Conservation (phyloP, 164 flowering plant genomes). For the Stephania japonica region DNA sequence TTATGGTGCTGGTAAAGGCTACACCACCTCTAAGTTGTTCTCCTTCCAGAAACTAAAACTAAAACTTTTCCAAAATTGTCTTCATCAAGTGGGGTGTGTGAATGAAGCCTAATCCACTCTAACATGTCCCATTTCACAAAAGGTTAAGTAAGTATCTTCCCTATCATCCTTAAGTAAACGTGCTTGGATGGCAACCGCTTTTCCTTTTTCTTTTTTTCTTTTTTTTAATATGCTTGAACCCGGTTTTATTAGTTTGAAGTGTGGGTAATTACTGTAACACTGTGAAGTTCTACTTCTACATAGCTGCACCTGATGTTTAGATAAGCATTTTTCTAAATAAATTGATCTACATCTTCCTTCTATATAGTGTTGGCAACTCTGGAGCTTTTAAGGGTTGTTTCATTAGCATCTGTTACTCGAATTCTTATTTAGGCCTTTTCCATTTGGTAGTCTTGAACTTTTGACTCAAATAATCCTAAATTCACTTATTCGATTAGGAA, state of each 20-base stretch:
- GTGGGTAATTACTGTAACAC: neutral
- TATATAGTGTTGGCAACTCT: neutral
- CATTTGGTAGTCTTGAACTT: neutral
- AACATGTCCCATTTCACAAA: neutral
- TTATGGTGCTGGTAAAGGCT: no score
- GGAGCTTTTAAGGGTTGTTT: neutral
- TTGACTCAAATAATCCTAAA: neutral
- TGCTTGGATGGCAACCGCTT: neutral
- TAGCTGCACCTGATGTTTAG: no score
- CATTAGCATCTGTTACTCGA: neutral
- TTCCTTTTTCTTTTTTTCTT: neutral
- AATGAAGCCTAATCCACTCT: no score
- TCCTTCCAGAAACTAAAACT: no score
- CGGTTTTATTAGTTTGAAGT: neutral
- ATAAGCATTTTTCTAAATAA: no score
- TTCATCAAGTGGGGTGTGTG: no score
- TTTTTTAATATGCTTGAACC: no score
- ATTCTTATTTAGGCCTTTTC: neutral
- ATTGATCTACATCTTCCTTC: neutral
- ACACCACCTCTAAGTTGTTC: no score
- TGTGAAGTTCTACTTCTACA: no score
- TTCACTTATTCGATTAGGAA: neutral
- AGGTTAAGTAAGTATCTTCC: neutral
- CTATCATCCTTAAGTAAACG: neutral
- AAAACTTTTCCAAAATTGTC: no score